Percentiles rank a stretch among this genome's conserved stretches.
Evolutionary conservation across 2,329 filamentous ascomycete genomes (phyloP).

Genomic region (Plenodomus tracheiphilus): DNA sequence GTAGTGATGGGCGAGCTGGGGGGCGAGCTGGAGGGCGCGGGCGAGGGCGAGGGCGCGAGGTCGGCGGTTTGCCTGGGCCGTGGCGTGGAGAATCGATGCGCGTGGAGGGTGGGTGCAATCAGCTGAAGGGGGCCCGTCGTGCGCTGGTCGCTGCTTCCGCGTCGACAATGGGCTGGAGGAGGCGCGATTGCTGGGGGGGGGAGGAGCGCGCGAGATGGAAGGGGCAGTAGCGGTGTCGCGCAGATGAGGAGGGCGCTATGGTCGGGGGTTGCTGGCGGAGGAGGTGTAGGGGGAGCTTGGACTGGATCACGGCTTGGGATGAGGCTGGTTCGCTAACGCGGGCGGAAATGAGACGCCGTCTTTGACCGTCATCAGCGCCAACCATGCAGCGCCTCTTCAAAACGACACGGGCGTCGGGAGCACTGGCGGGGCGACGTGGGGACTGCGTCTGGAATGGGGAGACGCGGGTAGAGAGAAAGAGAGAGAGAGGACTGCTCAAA

Average conservation of each 20-base stretch:
- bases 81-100: conserved; percentile 12
- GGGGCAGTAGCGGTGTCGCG: conserved; percentile 29
- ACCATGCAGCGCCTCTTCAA: conserved; percentile 17
- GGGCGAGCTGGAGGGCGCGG: too few relatives aligned
- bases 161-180: conserved; percentile 13
- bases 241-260: conserved; percentile 20
- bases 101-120: conserved; percentile 18
- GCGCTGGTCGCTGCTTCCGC: conserved; percentile 19
- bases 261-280: conserved; percentile 23
- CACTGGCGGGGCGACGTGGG: too few relatives aligned
- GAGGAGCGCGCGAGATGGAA: conserved; percentile 31
- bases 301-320: conserved; percentile 35
- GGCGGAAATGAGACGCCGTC: conserved; percentile 43
- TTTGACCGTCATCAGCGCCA: conserved; percentile 34
- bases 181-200: conserved; percentile 25
- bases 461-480: too few relatives aligned
- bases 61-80: conserved; percentile 4
- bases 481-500: too few relatives aligned
- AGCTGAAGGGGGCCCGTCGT: conserved; percentile 16
- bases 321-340: conserved; percentile 43
- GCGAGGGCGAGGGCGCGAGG: conserved; percentile 9
- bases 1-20: conserved; percentile 17
- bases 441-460: too few relatives aligned
- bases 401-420: not conserved
- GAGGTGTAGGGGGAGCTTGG: conserved; percentile 32